Evolutionary conservation across 495 filamentous ascomycete species (phyloP).

Genomic region (Tuber melanosporum): DNA sequence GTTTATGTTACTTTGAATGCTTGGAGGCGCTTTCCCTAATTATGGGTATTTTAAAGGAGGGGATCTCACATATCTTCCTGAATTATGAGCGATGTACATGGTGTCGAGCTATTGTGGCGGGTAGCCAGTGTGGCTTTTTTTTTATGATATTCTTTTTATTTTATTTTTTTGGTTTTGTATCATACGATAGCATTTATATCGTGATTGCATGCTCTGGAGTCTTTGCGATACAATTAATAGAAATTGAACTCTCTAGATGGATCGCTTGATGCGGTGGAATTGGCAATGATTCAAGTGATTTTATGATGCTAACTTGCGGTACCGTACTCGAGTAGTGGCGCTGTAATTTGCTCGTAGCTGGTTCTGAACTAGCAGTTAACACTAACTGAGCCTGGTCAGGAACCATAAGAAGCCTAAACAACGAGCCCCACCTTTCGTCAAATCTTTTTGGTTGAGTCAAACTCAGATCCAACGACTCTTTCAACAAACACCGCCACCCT

Average conservation of each 20-base stretch:
- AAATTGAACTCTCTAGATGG: background rate
- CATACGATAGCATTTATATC: background rate
- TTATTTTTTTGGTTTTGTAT: background rate
- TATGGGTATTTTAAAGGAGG: background rate
- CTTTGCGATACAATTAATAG: conserved; percentile 2
- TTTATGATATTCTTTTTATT: background rate
- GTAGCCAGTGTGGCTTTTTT: background rate
- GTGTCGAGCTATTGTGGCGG: background rate
- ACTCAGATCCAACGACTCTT: background rate
- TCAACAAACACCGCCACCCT: background rate
- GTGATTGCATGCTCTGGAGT: conserved; percentile 3
- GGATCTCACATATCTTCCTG: background rate
- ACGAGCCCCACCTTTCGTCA: background rate
- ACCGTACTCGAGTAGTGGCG: too few species aligned
- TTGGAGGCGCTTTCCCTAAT: background rate
- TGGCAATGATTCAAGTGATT: background rate
- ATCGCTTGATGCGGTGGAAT: background rate
- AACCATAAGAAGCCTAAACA: background rate
- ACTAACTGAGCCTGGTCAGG: background rate
- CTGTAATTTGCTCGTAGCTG: background rate
- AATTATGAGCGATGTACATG: background rate
- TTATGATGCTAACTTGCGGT: background rate
- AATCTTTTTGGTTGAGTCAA: background rate
- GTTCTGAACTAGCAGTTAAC: background rate
- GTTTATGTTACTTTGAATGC: background rate